A percentile compares a stretch with the other conserved stretches of the same genome.
Evolutionary conservation across 2,329 filamentous ascomycete species (phyloP).

Genomic region (Davidsoniella eucalypti): DNA sequence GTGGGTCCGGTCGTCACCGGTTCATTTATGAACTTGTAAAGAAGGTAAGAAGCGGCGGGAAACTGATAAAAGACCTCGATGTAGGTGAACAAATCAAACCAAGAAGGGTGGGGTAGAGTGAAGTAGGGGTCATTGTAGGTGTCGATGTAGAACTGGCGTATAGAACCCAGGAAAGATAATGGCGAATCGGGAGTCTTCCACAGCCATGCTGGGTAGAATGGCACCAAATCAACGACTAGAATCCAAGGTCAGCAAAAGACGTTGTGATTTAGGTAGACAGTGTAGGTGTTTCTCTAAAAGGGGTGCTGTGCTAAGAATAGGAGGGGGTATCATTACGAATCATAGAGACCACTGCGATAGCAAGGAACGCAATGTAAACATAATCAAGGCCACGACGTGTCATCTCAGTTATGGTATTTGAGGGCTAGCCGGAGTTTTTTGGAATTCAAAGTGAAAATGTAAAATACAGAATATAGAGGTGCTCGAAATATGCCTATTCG

Average conservation of each 20-base stretch:
- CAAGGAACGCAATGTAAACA: constrained; percentile 6
- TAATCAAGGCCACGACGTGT: background rate
- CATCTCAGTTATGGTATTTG: background rate
- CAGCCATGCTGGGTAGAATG: constrained; percentile 33
- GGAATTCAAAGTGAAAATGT: too few species aligned
- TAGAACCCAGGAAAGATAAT: constrained; percentile 28
- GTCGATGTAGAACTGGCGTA: constrained; percentile 31
- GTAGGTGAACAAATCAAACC: constrained; percentile 34
- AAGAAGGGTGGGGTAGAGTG: constrained; percentile 24
- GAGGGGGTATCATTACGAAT: constrained; percentile 11
- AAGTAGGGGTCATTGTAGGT: constrained; percentile 36
- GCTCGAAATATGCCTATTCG: too few species aligned
- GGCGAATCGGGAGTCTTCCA: constrained; percentile 26
- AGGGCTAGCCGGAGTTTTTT: too few species aligned
- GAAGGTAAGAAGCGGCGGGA: constrained; percentile 32
- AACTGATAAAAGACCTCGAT: constrained; percentile 35
- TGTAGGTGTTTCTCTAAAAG: background rate
- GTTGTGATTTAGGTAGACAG: background rate
- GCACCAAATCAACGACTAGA: constrained; percentile 36
- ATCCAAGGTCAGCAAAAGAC: background rate
- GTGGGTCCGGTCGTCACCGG: constrained; percentile 18
- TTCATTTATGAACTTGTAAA: constrained; percentile 22
- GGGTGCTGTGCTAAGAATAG: background rate
- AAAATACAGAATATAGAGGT: too few species aligned
- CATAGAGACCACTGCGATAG: constrained; percentile 13